Base-by-base conservation (phyloP, 2,329 filamentous ascomycete species). In the Rhynchosporium graminicola region DNA sequence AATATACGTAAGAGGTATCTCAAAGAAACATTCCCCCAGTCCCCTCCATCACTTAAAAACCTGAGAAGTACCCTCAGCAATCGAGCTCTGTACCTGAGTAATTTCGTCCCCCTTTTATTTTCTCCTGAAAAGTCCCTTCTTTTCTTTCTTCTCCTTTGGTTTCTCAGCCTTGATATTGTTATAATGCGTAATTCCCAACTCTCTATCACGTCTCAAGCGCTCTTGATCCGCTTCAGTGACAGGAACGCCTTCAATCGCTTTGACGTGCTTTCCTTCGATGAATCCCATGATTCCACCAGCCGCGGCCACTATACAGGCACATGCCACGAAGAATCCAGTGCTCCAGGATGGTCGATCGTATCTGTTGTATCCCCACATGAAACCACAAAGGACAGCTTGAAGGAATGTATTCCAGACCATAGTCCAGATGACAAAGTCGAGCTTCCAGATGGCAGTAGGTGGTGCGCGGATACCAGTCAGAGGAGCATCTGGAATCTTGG, bases 331-430 rank as follows among this genome's bases (percentile, higher is more conserved):
- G 0, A 92, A 76, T 1, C 91, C 92, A 0, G 90, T 93, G 10
- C 87, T 83, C 91, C 91, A 96, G 28, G 84, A 83, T 0, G 92
- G 91, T n/a, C 92, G 80, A 28, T 88, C 77, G 70, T 87, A 87
- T 28, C 90, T 80, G 72, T 91, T 89, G 76, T 90, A 80, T 1
- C 84, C 87, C 90, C 90, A 96, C 92, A 96, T 96, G 77, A 92
- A 89, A 3, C 83, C 87, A 8, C 86, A 89, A 1, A 96, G 80
- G 20, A 85, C 81, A 45, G 82, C 82, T 74, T 96, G 92, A 50
- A 95, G 81, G 60, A 93, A 82, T 0, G 91, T 95, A 72, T 96
- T 96, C 78, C 80, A 81, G 3, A 92, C 82, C 76, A 92, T 92
- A 69, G 87, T 82, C 88, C 88, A 93, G 42, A 96, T 80, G 40